Base-by-base conservation (phyloP, 768 basidiomycete genomes). In the Russula brevipes region DNA sequence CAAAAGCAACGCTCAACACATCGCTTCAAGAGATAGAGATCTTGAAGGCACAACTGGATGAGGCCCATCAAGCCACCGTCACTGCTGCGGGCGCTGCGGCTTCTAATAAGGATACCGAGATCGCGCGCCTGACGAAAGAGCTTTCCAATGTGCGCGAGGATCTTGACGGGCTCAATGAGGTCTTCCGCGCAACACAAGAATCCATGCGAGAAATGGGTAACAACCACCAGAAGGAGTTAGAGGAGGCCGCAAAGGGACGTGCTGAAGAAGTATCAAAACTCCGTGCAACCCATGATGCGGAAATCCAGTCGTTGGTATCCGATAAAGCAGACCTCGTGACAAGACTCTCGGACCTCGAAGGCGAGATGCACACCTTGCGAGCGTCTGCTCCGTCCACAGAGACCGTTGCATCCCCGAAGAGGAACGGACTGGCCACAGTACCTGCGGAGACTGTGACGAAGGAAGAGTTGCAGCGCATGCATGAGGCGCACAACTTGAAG, bases 401-500 rank as follows among this genome's bases (percentile, higher is more conserved):
- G 54, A 69, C 76, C 2, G 67, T 74, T n/a, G 72, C 76, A 35
- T 71, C 81, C 3, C 80, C 85, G 4, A 85, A 82, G 73, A 81
- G 74, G 64, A 88, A 87, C 64, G 85, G 84, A 14, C 75, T 72
- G 1, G 70, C 73, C 24, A 71, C 74, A 46, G 73, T 78, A 52
- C 76, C 79, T 1, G 75, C 79, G 9, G 66, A 72, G 30, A 81
- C 78, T 16, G 83, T 91, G 8, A 82, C 89, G 41, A 86, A 85
- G 68, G 90, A 91, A 66, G 91, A 94, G 60, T 75, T 94, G 45
- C 84, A 85, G 71, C 82, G 80, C 70, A 75, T 90, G 70, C 88
- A 94, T 66, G 88, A 91, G 72, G 92, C 92, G 5, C 92, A 94
- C 73, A 89, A 88, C 71, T 78, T 87, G 65, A 93, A 88, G 77